A percentile compares a stretch with the other conserved stretches of the same genome.
Evolutionary conservation across 441 rosid genomes (phyloP).

Genomic region (Eruca vesicaria): DNA sequence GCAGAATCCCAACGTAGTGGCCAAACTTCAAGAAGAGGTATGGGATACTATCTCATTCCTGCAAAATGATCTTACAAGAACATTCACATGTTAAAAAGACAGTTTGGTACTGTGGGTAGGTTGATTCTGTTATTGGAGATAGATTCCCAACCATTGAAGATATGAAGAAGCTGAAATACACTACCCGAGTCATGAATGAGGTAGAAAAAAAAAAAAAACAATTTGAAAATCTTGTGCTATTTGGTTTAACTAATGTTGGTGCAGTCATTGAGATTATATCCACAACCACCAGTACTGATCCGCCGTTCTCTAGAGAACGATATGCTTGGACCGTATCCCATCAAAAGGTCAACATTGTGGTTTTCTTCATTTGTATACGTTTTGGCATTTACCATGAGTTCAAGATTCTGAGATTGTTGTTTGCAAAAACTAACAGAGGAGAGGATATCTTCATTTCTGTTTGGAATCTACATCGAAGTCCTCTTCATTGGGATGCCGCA

Average conservation of each 20-base stretch:
- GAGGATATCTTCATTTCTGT: constrained; percentile 94
- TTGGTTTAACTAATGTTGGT: constrained; percentile 27
- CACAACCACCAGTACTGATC: constrained; percentile 97
- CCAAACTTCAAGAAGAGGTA: constrained; percentile 92
- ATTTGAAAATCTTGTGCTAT: neutral
- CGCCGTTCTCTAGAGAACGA: constrained; percentile 83
- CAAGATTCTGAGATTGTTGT: constrained; percentile 26
- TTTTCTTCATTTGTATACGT: neutral
- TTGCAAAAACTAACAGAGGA: constrained; percentile 46
- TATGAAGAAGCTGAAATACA: constrained; percentile 88
- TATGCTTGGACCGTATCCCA: constrained; percentile 79
- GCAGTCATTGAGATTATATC: constrained; percentile 94
- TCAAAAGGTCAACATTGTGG: constrained; percentile 53
- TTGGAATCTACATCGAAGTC: constrained; percentile 96
- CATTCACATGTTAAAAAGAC: neutral
- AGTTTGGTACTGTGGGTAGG: constrained; percentile 43
- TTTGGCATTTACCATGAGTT: neutral
- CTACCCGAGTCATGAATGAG: constrained; percentile 93
- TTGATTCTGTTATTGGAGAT: constrained; percentile 91
- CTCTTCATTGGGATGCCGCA: constrained; percentile 74
- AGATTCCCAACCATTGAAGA: constrained; percentile 82
- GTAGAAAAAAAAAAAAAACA: constrained; percentile 36
- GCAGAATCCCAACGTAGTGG: constrained; percentile 78
- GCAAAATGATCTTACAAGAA: constrained; percentile 4
- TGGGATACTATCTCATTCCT: neutral